These are phyloP conservation scores for Poa annua DNA, from an alignment of 176 grass and related monocot species.

Conservation along the genomic window DNA sequence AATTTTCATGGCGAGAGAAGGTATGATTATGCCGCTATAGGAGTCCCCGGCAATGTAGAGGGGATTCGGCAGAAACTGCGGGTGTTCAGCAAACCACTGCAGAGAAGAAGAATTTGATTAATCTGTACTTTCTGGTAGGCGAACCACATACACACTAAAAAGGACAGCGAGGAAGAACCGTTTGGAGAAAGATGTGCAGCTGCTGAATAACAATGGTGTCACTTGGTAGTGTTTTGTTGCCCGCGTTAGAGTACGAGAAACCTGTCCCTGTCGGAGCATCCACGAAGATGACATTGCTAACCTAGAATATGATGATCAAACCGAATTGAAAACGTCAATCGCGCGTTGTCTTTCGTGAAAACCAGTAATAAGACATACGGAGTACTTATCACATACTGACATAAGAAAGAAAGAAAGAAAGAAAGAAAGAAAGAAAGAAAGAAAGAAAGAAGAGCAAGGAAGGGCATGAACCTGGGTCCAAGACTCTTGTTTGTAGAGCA, in stretches of 20 bases:
- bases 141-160: neutral
- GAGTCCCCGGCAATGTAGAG: slow-evolving; percentile 77
- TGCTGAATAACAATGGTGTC: slow-evolving; percentile 47
- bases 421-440: no score
- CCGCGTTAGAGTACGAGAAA: slow-evolving; percentile 53
- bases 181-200: slow-evolving; percentile 43
- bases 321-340: neutral
- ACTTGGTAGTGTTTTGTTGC: slow-evolving; percentile 4
- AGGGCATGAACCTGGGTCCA: slow-evolving; percentile 51
- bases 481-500: slow-evolving; percentile 49
- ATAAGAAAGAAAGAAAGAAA: neutral
- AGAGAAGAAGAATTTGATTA: neutral
- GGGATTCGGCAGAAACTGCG: slow-evolving; percentile 56
- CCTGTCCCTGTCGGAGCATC: slow-evolving; percentile 65
- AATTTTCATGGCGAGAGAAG: slow-evolving; percentile 52
- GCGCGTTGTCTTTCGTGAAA: neutral
- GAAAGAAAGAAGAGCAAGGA: no score
- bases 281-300: slow-evolving; percentile 65
- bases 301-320: slow-evolving; percentile 24
- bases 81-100: slow-evolving; percentile 73
- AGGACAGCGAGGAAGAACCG: neutral
- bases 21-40: slow-evolving; percentile 64
- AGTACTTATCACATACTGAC: neutral
- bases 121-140: neutral
- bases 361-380: no score